A percentile compares a stretch with the other conserved stretches of the same genome.
These are phyloP conservation scores for Umbellularia californica DNA, from an alignment of 164 flowering plant species.

Conservation along the genomic window DNA sequence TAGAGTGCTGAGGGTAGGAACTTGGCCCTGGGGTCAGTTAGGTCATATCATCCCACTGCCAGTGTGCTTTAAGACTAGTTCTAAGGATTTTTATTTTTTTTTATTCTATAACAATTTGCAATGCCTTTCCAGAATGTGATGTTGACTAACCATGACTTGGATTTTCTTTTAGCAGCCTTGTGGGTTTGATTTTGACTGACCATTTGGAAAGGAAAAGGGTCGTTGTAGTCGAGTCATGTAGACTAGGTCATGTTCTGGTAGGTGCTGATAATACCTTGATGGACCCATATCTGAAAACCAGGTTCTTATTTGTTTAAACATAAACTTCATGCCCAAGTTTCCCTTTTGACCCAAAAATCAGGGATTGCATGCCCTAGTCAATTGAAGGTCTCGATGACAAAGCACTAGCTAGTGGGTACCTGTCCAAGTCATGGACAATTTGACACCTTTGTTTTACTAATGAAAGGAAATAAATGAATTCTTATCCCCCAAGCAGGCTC, in stretches of 20 bases:
- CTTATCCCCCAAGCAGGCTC: neutral
- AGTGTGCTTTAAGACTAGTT: no score
- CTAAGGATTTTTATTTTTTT: no score
- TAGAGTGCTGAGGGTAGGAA: neutral
- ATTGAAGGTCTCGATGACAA: slow-evolving; percentile 33
- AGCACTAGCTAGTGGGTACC: neutral
- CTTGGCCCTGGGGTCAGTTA: neutral
- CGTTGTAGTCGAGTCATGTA: neutral
- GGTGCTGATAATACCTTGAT: neutral
- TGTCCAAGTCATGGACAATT: neutral
- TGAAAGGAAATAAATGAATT: neutral
- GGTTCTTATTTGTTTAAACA: neutral
- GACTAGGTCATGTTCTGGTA: neutral
- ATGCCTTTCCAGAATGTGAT: neutral
- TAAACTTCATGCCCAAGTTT: neutral
- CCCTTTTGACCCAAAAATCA: neutral
- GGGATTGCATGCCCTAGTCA: slow-evolving; percentile 10
- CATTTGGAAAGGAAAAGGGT: neutral
- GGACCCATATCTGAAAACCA: neutral
- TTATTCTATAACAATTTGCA: neutral
- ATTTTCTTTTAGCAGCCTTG: neutral
- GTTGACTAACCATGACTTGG: neutral
- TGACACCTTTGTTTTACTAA: neutral
- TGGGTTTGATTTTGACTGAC: neutral
- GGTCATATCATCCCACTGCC: no score